Conservation (phyloP, 1,284 basidiomycete genomes). For the Ganoderma meredithae region DNA sequence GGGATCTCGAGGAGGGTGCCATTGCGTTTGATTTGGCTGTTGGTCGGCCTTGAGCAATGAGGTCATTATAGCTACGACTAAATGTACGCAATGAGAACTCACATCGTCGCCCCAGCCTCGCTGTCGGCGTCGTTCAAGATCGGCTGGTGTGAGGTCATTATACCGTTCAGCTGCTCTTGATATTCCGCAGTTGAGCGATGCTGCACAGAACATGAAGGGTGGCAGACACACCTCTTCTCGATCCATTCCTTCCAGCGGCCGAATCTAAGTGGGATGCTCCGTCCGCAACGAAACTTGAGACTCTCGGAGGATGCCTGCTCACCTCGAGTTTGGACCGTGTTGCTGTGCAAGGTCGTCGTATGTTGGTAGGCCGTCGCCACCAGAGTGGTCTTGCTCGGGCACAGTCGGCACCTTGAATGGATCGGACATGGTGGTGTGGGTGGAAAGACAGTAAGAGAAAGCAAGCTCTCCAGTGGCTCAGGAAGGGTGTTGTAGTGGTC, state of each 20-base stretch:
- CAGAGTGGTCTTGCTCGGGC: conserved; percentile 66
- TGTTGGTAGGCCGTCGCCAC: conserved; percentile 70
- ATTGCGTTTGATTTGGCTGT: neutral
- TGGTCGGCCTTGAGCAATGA: conserved; percentile 23
- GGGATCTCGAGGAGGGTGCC: conserved; percentile 10
- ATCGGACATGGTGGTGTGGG: conserved; percentile 34
- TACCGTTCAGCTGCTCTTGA: conserved; percentile 83
- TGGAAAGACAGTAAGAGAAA: neutral
- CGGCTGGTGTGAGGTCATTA: conserved; percentile 65
- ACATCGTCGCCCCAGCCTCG: conserved; percentile 71
- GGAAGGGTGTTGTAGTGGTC: neutral
- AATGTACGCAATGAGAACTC: conserved; percentile 22
- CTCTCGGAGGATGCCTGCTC: conserved; percentile 31
- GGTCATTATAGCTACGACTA: conserved; percentile 11
- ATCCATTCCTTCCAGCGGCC: conserved; percentile 87
- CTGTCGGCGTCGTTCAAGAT: conserved; percentile 60
- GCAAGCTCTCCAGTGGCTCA: neutral
- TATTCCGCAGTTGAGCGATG: conserved; percentile 20
- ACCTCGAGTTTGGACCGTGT: conserved; percentile 81
- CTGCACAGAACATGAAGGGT: conserved; percentile 2
- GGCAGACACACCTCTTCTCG: conserved; percentile 74
- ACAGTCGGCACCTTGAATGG: conserved; percentile 34
- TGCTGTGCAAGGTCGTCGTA: conserved; percentile 78
- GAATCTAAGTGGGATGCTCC: conserved; percentile 56
- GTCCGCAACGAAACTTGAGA: conserved; percentile 6